These are phyloP conservation scores for Neurospora crassa DNA, from an alignment of 2,329 filamentous ascomycete species.

Conservation along the genomic window DNA sequence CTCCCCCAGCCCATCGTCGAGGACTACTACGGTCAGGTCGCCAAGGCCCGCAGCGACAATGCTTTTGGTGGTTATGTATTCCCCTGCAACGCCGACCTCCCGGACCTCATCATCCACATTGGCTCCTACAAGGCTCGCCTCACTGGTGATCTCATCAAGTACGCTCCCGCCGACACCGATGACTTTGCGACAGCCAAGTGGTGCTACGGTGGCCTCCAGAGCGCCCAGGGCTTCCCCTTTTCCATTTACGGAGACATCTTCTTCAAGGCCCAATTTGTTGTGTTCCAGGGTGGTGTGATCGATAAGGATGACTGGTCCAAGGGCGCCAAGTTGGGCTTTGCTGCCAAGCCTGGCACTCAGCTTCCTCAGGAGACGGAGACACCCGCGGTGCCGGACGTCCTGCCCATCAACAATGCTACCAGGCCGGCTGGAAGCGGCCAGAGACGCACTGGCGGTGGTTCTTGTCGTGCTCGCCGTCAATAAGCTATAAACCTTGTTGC, in stretches of 20 bases:
- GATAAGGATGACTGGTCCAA: background rate
- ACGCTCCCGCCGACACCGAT: conserved; percentile 35
- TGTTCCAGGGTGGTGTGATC: conserved; percentile 44
- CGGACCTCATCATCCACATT: conserved; percentile 31
- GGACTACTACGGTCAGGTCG: conserved; percentile 48
- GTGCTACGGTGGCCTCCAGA: conserved; percentile 61
- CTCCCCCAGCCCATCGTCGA: conserved; percentile 38
- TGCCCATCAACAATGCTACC: background rate
- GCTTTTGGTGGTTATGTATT: conserved; percentile 37
- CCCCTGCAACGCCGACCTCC: conserved; percentile 19
- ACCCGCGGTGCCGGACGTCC: background rate
- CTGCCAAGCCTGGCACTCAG: conserved; percentile 23
- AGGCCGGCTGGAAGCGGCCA: background rate
- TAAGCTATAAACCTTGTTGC: background rate
- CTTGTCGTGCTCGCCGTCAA: background rate
- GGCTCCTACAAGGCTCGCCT: conserved; percentile 38
- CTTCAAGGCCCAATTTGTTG: conserved; percentile 58
- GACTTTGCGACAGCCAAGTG: conserved; percentile 39
- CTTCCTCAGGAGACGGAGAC: background rate
- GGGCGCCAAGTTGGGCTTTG: conserved; percentile 33
- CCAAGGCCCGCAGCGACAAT: conserved; percentile 33
- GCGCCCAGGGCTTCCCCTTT: conserved; percentile 44
- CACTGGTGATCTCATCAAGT: conserved; percentile 34
- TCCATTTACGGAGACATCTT: conserved; percentile 62
- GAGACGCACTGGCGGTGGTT: background rate